Percentiles rank a stretch among this genome's conserved stretches.
phyloP scores from a whole-genome alignment of 768 basidiomycete genomes.

The Dacryopinax spathularia region DNA sequence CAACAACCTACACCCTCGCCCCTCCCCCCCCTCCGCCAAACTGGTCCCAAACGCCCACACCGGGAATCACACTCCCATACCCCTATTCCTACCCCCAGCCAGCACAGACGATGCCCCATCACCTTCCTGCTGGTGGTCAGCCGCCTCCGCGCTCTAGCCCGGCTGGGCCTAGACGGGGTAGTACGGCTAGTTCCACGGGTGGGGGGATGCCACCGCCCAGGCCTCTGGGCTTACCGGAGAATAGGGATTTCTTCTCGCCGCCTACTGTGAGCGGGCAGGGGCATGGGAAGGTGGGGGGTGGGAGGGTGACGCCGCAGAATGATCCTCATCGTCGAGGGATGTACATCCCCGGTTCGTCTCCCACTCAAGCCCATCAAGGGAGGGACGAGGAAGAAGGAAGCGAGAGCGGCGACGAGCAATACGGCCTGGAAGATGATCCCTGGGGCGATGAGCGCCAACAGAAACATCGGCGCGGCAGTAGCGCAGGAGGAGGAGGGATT shows the following conservation, averaged over 20 bases:
- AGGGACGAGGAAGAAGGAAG: no score
- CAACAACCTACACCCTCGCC: background rate
- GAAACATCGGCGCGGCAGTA: background rate
- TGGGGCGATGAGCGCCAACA: background rate
- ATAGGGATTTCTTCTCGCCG: background rate
- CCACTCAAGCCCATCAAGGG: no score
- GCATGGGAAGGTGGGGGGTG: background rate
- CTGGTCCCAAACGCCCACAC: background rate
- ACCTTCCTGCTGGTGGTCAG: background rate
- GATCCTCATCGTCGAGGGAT: background rate
- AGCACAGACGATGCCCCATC: background rate
- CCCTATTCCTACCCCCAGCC: constrained; percentile 3
- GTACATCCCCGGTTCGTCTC: background rate
- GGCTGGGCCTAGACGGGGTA: background rate
- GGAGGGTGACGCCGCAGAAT: background rate
- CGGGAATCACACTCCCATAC: background rate
- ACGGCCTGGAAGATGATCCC: background rate
- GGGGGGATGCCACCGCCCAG: background rate
- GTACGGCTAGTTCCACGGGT: background rate
- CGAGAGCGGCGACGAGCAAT: background rate
- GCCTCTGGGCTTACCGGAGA: background rate
- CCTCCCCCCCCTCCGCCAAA: background rate
- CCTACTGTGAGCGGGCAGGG: background rate
- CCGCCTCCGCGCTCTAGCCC: background rate
- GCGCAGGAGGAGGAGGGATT: background rate